Evolutionary conservation across 345 rosid species (phyloP).

Genomic region (Eucalyptus cloeziana): DNA sequence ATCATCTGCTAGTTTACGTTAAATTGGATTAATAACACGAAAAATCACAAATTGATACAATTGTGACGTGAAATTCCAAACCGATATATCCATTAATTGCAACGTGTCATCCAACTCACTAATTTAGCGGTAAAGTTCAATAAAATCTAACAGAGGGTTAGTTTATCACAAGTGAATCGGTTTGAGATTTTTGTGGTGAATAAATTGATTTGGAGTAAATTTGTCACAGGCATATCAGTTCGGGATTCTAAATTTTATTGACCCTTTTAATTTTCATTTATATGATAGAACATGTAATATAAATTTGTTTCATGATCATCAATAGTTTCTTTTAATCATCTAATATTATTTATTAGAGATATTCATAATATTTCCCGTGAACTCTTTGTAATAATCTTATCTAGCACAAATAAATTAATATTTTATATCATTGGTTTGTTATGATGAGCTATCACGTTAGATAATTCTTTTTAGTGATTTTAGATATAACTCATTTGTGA

Average conservation of each 20-base stretch:
- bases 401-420: background rate
- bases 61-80: no score
- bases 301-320: background rate
- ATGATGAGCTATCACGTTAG: background rate
- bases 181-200: no score
- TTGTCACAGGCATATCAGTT: rapidly evolving
- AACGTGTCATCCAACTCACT: no score
- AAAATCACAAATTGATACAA: no score
- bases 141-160: rapidly evolving
- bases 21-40: no score
- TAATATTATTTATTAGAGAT: background rate
- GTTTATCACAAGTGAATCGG: no score
- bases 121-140: no score
- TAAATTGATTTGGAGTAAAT: rapidly evolving
- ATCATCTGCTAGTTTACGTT: rapidly evolving
- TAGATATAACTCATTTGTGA: background rate
- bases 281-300: background rate
- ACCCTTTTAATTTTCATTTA: background rate
- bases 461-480: background rate
- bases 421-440: background rate
- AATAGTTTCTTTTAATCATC: background rate
- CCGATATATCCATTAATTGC: rapidly evolving
- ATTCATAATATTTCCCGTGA: background rate
- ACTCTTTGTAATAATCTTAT: background rate
- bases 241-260: no score